Base-by-base conservation (phyloP, 1,139 yeast species). In the Blastobotrys elegans region DNA sequence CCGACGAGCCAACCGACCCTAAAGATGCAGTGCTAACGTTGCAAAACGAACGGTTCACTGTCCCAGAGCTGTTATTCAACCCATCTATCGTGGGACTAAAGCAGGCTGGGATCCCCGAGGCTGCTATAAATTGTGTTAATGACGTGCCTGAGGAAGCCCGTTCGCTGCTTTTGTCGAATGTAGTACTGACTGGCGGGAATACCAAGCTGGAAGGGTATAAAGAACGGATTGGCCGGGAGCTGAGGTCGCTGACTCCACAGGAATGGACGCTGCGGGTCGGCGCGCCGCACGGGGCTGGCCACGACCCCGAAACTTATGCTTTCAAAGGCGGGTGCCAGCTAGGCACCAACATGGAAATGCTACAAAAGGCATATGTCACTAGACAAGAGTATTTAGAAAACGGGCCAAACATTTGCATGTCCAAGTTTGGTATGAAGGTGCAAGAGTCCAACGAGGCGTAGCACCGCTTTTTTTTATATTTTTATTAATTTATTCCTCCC, bases 51-150 rank as follows among this genome's bases (percentile, higher is more conserved):
- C 68, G 96, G 47, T 92, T 92, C 63, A 74, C 87, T 2, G 77
- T 86, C 2, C 97, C 98, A 0, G 99, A 94, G 62, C 72, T 88
- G 1, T 71, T 86, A 43, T 90, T 87, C 66, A 87, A 83, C 55
- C 98, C 99, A 0, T 90, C 84, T 54, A 80, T 87, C 46, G 77
- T 95, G 1, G 89, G 89, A 8, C 71, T 90, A 52, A 79, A 77
- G 50, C 79, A 89, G 56, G 80, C 92, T 0, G 89, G 90, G 0
- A 59, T 84, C 2, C 70, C 82, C 1, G 95, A 86, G 57, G 75
- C 92, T 3, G 80, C 87, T 1, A 76, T 83, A 40, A 89, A 86
- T 52, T 72, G 88, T 27, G 72, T 92, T 10, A 73, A 77, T 63
- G 70, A 82, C 29, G 75, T 87, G 40, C 96, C 97, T 0, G 87